Evolutionary conservation across 2,329 filamentous ascomycete genomes (phyloP).

Genomic region (Exutisphaerella laricina): DNA sequence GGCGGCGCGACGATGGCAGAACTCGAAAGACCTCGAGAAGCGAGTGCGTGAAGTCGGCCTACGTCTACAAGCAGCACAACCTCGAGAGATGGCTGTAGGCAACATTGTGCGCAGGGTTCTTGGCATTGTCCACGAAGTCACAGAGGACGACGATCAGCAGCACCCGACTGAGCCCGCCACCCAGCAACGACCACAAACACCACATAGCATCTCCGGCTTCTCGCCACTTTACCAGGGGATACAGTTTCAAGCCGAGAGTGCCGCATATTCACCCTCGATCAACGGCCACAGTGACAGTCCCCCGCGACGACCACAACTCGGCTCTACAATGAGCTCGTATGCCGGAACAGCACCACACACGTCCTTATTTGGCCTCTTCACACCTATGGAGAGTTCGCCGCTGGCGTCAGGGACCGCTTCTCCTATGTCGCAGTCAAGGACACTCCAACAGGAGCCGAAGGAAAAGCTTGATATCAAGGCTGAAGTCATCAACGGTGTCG

Average conservation of each 20-base stretch:
- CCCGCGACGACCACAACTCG: conserved; percentile 53
- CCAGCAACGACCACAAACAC: conserved; percentile 16
- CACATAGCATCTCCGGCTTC: conserved; percentile 43
- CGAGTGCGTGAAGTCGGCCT: conserved; percentile 74
- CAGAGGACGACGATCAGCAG: conserved; percentile 64
- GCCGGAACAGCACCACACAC: conserved; percentile 53
- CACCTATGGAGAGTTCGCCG: conserved; percentile 53
- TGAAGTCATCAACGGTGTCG: conserved; percentile 88
- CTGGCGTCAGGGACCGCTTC: conserved; percentile 21
- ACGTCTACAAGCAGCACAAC: conserved; percentile 74
- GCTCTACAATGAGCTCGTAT: conserved; percentile 60
- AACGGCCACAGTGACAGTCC: conserved; percentile 19
- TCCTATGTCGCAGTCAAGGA: conserved; percentile 32
- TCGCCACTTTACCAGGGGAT: conserved; percentile 43
- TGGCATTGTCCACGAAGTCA: conserved; percentile 85
- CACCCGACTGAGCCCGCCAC: conserved; percentile 19
- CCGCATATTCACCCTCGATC: conserved; percentile 3
- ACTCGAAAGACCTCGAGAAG: conserved; percentile 71
- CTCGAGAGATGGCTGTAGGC: conserved; percentile 83
- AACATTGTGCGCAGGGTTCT: conserved; percentile 91
- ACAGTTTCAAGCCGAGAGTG: conserved; percentile 21
- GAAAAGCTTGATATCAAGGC: conserved; percentile 65
- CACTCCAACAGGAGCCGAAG: conserved; percentile 29
- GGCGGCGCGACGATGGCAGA: conserved; percentile 69
- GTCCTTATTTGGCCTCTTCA: conserved; percentile 84